Evolutionary conservation across 140 eudicot species (phyloP).

Genomic region (Ambrosia hybrid): DNA sequence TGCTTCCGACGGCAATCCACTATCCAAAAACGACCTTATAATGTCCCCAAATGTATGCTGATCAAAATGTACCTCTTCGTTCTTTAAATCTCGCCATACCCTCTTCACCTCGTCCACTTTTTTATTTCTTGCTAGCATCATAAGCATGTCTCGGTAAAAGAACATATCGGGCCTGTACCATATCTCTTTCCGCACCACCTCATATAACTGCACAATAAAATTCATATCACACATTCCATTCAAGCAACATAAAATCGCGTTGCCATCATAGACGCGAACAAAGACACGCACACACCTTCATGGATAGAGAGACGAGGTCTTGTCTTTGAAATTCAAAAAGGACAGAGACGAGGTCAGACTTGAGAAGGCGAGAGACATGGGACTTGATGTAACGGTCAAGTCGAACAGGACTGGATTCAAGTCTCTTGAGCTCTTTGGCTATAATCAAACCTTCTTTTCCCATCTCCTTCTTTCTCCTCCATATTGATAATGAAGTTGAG

Average conservation of each 20-base stretch:
- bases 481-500: conserved; percentile 59
- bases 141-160: conserved; percentile 94
- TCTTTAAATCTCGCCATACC: conserved; percentile 73
- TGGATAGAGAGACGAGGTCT: conserved; percentile 72
- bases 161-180: conserved; percentile 99
- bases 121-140: conserved; percentile 93
- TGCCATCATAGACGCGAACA: neutral
- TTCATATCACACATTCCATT: too few species aligned
- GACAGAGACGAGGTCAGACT: conserved; percentile 82
- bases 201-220: conserved; percentile 58
- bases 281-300: conserved; percentile 49
- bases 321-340: conserved; percentile 93
- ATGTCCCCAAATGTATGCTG: conserved; percentile 97
- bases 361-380: conserved; percentile 79
- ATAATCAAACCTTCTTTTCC: conserved; percentile 91
- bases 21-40: conserved; percentile 68
- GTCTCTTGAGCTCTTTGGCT: conserved; percentile 85
- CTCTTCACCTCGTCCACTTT: conserved; percentile 60
- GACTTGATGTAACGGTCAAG: conserved; percentile 69
- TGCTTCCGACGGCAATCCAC: conserved; percentile 68
- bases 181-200: conserved; percentile 83
- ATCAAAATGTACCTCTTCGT: conserved; percentile 73
- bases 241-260: neutral
- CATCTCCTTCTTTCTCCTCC: conserved; percentile 91
- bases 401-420: conserved; percentile 65